Percentiles rank a stretch among this genome's conserved stretches.
These are phyloP conservation scores for Chalara sp. DNA, from an alignment of 2,329 filamentous ascomycete genomes.

Conservation along the genomic window DNA sequence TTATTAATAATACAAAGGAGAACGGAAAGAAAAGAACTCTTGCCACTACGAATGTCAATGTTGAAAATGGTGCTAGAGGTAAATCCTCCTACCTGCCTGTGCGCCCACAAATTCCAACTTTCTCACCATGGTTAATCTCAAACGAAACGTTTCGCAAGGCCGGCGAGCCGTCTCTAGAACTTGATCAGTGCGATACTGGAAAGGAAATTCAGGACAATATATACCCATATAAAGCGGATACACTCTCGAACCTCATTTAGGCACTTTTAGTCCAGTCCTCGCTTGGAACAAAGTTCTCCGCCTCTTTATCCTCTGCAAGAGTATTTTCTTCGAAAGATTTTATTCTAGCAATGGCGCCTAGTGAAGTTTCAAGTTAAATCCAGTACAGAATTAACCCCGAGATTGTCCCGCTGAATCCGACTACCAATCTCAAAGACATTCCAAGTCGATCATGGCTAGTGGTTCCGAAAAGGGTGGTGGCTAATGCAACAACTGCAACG, in stretches of 20 bases:
- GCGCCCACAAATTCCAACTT: constrained; percentile 42
- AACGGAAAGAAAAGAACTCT: constrained; percentile 36
- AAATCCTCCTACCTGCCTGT: not conserved
- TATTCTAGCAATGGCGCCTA: constrained; percentile 15
- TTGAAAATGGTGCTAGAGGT: too few species aligned
- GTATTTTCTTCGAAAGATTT: constrained; percentile 10
- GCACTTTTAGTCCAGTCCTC: constrained; percentile 19
- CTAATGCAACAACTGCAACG: constrained; percentile 25
- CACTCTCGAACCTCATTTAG: constrained; percentile 23
- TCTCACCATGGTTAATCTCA: constrained; percentile 39
- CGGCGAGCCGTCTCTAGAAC: not conserved
- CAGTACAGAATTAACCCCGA: constrained; percentile 12
- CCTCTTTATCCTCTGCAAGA: constrained; percentile 2
- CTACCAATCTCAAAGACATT: constrained; percentile 21
- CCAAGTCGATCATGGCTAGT: constrained; percentile 19
- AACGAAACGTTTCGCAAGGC: constrained; percentile 29
- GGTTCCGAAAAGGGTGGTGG: constrained; percentile 20
- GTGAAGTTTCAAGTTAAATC: constrained; percentile 18
- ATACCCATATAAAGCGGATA: constrained; percentile 22
- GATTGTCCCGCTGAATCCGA: constrained; percentile 16
- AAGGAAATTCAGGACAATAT: too few species aligned
- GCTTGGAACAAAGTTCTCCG: constrained; percentile 3
- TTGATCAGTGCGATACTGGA: too few species aligned
- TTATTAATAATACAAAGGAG: constrained; percentile 43
- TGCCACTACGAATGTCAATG: constrained; percentile 27